Evolutionary conservation across 352 stramenopile species (phyloP).

Genomic region (Globisporangium paroecandrum): DNA sequence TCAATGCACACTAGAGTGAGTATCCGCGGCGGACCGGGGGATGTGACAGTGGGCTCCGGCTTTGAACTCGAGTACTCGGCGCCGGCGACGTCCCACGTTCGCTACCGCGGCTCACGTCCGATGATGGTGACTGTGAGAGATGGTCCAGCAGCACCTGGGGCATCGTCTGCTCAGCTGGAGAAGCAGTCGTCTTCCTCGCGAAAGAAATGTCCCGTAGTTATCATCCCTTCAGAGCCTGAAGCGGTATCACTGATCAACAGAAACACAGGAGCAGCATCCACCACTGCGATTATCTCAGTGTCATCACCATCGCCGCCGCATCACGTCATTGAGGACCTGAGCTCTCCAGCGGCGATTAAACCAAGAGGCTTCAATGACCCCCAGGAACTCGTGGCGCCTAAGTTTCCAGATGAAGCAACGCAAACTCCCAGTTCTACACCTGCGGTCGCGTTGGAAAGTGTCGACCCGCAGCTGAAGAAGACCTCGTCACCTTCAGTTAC

Average conservation of each 20-base stretch:
- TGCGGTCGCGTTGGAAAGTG: not conserved
- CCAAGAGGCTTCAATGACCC: not conserved
- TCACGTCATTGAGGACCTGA: not conserved
- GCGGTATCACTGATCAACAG: not conserved
- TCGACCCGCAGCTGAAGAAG: not conserved
- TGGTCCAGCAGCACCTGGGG: not conserved
- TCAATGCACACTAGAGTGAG: not conserved
- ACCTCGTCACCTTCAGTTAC: not conserved
- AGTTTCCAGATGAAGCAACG: not conserved
- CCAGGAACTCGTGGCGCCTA: not conserved
- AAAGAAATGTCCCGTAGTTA: not conserved
- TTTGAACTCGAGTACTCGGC: not conserved
- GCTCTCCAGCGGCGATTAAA: not conserved
- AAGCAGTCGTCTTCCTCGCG: not conserved
- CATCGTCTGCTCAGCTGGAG: not conserved
- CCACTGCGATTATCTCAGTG: not conserved
- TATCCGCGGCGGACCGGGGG: not conserved
- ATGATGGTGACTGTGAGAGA: not conserved
- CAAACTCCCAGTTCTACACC: not conserved
- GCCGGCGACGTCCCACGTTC: not conserved
- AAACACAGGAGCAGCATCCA: not conserved
- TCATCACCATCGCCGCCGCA: not conserved
- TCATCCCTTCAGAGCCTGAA: not conserved
- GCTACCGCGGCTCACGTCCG: conserved; percentile 3
- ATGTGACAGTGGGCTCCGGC: not conserved